Evolutionary conservation across 306 rosid genomes (phyloP), one percentile per base, ranked within the genome.

Genomic region (Citrullus mucosospermus): DNA sequence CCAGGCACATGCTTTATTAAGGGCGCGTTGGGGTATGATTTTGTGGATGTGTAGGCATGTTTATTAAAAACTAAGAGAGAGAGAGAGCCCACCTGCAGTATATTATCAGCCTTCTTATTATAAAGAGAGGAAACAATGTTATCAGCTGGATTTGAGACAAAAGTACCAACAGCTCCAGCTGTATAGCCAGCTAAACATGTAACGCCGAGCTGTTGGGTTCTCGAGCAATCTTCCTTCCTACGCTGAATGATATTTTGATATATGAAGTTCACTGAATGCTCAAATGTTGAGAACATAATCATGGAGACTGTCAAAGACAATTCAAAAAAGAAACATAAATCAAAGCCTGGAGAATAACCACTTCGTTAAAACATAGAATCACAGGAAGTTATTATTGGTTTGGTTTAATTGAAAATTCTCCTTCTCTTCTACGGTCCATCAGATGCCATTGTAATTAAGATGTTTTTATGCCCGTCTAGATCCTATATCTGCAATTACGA

Each of bases 101-200:
- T 78, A 39, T 79, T 87, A 54, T 85, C 75, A 53, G 96, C 88
- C 79, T 91, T 85, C 75, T 91, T 89, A 68, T 91, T 91, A 84
- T 89, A 89, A 76, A 91, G 88, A 69, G 85, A 79, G 53, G 96
- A 79, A 58, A 91, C 85, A 67, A 91, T 75, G 79, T 89, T 89
- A 85, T 91, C 93, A 11, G 96, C 96, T 28, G 96, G 96, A 79
- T 91, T 91, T 41, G 93, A 91, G 77, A 89, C 54, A 7, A 89
- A 67, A 13, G 93, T 84, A 39, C 88, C 93, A 51, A 82, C 82
- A 81, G 93, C 84, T 78, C 93, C 91, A 59, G 93, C 90, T 58
- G 91, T 61, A 77, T 86, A 91, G 74, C 90, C 93, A 2, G 90
- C 93, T 62, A 91, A 83, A 84, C 91, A 86, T 59, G 96, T 87